These are phyloP conservation scores for Boletellus emodensis DNA, from an alignment of 768 basidiomycete genomes.

Conservation along the genomic window DNA sequence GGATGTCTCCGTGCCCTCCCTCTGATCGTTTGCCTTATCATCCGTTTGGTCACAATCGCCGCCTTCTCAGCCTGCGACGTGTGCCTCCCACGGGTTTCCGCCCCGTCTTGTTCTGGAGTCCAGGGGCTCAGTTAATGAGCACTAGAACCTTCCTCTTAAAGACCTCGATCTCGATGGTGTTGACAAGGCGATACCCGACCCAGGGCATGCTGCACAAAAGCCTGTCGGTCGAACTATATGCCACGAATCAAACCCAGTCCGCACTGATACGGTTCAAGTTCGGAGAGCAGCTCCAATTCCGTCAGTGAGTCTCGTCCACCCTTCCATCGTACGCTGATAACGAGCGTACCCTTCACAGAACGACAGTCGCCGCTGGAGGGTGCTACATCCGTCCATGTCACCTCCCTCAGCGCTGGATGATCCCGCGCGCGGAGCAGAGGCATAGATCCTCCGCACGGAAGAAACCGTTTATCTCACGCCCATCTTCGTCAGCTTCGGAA, in stretches of 20 bases:
- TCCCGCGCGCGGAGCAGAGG: conserved; percentile 4
- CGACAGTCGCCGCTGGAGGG: conserved; percentile 3
- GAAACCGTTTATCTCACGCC: conserved; percentile 3
- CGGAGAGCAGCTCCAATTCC: neutral
- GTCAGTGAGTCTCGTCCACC: neutral
- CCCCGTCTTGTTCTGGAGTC: too few relatives aligned
- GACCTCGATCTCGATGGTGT: conserved; percentile 1
- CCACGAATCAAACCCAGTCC: too few relatives aligned
- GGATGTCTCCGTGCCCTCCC: neutral
- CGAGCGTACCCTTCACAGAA: neutral
- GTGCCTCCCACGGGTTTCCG: neutral
- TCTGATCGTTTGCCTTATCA: neutral
- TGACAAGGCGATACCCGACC: neutral
- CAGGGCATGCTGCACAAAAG: too few relatives aligned
- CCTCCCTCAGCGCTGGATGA: conserved; percentile 11
- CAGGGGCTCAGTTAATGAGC: too few relatives aligned
- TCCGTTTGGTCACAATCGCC: neutral
- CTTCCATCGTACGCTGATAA: conserved; percentile 1
- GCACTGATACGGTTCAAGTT: too few relatives aligned
- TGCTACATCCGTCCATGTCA: conserved; percentile 2
- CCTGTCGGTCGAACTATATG: too few relatives aligned
- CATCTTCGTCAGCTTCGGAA: neutral
- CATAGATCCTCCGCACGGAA: conserved; percentile 1
- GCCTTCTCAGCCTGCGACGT: conserved; percentile 4
- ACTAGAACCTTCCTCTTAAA: neutral